phyloP scores from a whole-genome alignment of 345 rosid species.

The Draba incana region DNA sequence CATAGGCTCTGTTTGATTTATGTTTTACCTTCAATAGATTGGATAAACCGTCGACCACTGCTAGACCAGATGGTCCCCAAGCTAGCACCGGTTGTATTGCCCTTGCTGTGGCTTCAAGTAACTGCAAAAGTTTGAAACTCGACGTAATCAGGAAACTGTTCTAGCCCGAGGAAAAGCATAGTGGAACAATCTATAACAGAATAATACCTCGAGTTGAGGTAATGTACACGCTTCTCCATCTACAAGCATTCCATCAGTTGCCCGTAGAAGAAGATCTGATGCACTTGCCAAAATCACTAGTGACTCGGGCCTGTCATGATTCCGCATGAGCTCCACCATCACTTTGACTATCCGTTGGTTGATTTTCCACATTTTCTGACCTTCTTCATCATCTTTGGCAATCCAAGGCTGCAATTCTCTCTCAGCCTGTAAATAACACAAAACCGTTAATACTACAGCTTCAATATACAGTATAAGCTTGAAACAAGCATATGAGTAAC shows the following conservation, averaged over 20 bases:
- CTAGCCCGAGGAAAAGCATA: background rate
- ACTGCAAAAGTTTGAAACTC: slow-evolving; percentile 50
- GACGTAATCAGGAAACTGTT: slow-evolving; percentile 6
- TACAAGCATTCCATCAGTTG: slow-evolving; percentile 97
- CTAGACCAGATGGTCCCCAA: slow-evolving; percentile 91
- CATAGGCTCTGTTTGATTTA: background rate
- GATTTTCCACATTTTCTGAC: slow-evolving; percentile 95
- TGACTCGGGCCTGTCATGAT: slow-evolving; percentile 82
- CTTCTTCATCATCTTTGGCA: slow-evolving; percentile 89
- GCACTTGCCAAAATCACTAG: slow-evolving; percentile 88
- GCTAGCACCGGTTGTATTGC: slow-evolving; percentile 77
- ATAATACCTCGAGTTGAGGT: slow-evolving; percentile 88
- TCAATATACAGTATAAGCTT: slow-evolving; percentile 3
- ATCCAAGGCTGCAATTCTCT: slow-evolving; percentile 98
- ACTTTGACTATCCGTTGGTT: slow-evolving; percentile 91
- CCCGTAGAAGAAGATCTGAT: slow-evolving; percentile 91
- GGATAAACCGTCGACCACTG: slow-evolving; percentile 88
- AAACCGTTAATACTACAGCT: slow-evolving; percentile 25
- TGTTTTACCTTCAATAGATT: slow-evolving; percentile 78
- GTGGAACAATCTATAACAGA: slow-evolving; percentile 8
- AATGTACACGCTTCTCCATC: slow-evolving; percentile 98
- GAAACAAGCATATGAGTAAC: background rate
- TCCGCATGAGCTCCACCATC: slow-evolving; percentile 91
- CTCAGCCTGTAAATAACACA: slow-evolving; percentile 73
- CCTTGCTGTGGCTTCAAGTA: slow-evolving; percentile 95